A percentile compares a stretch with the other conserved stretches of the same genome.
These are phyloP conservation scores for Cladosporium colombiae DNA, from an alignment of 2,329 filamentous ascomycete species.

Conservation along the genomic window DNA sequence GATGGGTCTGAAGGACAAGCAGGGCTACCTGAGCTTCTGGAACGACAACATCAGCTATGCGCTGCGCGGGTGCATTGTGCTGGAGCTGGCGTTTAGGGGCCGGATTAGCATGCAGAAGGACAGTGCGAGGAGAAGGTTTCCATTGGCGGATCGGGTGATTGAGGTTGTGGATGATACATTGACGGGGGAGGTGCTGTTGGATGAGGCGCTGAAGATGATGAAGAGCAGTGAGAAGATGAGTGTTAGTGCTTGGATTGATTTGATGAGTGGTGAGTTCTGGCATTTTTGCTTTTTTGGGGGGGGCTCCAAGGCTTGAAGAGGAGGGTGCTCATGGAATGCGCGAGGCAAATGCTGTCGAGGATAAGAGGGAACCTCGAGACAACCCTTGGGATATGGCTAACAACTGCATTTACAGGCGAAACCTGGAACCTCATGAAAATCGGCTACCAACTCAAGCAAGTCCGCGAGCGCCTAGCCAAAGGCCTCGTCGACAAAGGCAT, in stretches of 20 bases:
- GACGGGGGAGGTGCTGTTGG: slow-evolving; percentile 93
- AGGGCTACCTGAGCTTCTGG: slow-evolving; percentile 99
- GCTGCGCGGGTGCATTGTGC: slow-evolving; percentile 94
- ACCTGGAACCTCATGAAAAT: slow-evolving; percentile 99
- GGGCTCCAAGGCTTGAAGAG: not conserved
- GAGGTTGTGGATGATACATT: slow-evolving; percentile 96
- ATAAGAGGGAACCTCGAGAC: not conserved
- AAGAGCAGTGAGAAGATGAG: slow-evolving; percentile 99
- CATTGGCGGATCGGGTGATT: slow-evolving; percentile 87
- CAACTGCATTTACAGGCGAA: slow-evolving; percentile 66
- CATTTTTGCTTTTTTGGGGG: not conserved
- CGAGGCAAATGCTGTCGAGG: not conserved
- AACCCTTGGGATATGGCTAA: not conserved
- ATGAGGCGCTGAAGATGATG: slow-evolving; percentile 99
- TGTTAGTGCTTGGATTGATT: slow-evolving; percentile 96
- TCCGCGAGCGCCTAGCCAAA: slow-evolving; percentile 94
- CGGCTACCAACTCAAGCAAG: slow-evolving; percentile 98
- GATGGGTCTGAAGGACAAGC: slow-evolving; percentile 96
- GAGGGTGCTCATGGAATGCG: not conserved
- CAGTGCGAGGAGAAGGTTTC: slow-evolving; percentile 85
- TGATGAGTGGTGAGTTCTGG: slow-evolving; percentile 83
- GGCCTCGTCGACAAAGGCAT: slow-evolving; percentile 98
- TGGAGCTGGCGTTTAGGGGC: slow-evolving; percentile 93
- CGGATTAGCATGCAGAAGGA: slow-evolving; percentile 99
- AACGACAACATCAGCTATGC: slow-evolving; percentile 99